These are phyloP conservation scores for Psidium friedrichsthalianum DNA, from an alignment of 345 rosid genomes.

Conservation along the genomic window DNA sequence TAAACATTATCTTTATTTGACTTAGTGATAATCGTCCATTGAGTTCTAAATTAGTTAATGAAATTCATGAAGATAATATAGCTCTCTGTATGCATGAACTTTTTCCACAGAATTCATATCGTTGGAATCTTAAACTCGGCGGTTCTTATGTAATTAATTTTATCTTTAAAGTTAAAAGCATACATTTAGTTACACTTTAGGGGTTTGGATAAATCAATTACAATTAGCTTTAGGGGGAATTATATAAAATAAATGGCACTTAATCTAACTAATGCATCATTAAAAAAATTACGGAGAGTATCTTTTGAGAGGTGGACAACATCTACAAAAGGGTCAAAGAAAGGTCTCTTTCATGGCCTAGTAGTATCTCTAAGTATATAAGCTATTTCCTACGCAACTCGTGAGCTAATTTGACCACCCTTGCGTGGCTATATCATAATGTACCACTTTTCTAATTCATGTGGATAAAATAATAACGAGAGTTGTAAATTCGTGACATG, in stretches of 20 bases:
- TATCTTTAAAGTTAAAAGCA: background rate
- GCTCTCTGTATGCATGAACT: background rate
- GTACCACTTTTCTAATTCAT: background rate
- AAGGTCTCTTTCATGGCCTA: background rate
- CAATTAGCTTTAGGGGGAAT: background rate
- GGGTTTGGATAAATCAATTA: background rate
- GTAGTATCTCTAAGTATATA: background rate
- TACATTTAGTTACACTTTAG: background rate
- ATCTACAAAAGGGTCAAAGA: background rate
- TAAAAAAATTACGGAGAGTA: background rate
- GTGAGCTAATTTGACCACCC: background rate
- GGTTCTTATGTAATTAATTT: background rate
- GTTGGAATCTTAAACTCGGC: background rate
- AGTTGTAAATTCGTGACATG: background rate
- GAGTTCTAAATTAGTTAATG: background rate
- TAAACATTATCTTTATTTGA: background rate
- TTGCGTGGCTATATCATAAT: background rate
- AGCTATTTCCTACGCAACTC: background rate
- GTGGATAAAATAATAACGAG: background rate
- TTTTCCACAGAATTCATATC: background rate
- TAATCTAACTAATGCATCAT: background rate
- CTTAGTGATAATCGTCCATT: background rate
- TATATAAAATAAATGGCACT: background rate
- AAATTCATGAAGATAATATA: background rate
- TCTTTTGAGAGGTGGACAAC: background rate